A percentile compares a stretch with the other conserved stretches of the same genome.
These are phyloP conservation scores for Pseudogymnoascus sp. DNA, from an alignment of 2,329 filamentous ascomycete species.

Conservation along the genomic window DNA sequence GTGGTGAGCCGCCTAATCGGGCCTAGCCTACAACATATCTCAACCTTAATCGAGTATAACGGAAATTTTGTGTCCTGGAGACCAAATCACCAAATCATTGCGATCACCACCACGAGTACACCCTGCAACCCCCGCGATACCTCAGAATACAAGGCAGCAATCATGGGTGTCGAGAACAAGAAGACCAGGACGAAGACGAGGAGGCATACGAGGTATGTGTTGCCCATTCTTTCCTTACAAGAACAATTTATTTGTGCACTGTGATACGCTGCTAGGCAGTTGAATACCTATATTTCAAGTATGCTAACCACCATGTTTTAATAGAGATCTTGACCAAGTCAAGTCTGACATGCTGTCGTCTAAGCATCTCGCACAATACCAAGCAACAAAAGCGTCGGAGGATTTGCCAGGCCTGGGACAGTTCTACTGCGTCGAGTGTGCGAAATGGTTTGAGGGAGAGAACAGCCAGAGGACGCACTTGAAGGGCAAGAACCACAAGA, in stretches of 20 bases:
- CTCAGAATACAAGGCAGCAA: constrained; percentile 1
- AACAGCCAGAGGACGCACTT: constrained; percentile 65
- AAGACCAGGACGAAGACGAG: constrained; percentile 66
- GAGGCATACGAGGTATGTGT: constrained; percentile 54
- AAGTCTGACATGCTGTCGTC: constrained; percentile 70
- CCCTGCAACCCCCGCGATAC: background rate
- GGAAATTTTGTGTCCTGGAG: constrained; percentile 1
- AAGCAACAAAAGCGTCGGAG: constrained; percentile 69
- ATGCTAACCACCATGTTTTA: constrained; percentile 10
- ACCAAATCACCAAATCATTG: constrained; percentile 4
- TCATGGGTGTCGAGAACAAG: constrained; percentile 61
- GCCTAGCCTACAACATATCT: background rate
- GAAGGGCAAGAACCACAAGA: constrained; percentile 88
- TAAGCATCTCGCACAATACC: constrained; percentile 72
- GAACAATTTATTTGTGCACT: background rate
- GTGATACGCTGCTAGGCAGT: background rate
- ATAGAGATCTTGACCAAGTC: constrained; percentile 87
- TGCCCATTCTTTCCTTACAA: background rate
- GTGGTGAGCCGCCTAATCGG: constrained; percentile 1
- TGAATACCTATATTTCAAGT: background rate
- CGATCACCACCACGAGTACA: background rate
- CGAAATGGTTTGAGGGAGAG: constrained; percentile 92
- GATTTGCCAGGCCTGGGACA: constrained; percentile 81
- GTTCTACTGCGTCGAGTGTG: constrained; percentile 85
- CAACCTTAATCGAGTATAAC: constrained; percentile 6